These are phyloP conservation scores for Sugiyamaella mastotermitis DNA, from an alignment of 805 yeast species.

Conservation along the genomic window DNA sequence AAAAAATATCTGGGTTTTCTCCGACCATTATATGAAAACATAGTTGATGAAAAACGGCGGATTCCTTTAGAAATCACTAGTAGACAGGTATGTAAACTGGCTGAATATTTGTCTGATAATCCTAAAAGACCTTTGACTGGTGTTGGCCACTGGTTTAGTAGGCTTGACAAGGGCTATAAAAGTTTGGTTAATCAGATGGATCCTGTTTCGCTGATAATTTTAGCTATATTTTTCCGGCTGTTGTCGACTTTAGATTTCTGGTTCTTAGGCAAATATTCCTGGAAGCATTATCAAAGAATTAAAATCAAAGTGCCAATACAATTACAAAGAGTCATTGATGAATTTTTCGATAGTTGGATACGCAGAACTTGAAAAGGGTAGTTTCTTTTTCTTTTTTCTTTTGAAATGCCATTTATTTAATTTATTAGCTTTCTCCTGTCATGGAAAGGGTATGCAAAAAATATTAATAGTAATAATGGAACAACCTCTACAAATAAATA, in stretches of 20 bases:
- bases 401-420: too few relatives aligned
- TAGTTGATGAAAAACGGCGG: conserved; percentile 1
- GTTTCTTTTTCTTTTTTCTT: too few relatives aligned
- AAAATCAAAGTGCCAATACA: conserved; percentile 3
- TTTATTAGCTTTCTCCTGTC: too few relatives aligned
- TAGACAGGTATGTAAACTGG: background rate
- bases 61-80: background rate
- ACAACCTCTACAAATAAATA: too few relatives aligned
- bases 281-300: conserved; percentile 8
- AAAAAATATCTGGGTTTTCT: conserved; percentile 2
- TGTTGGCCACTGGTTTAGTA: too few relatives aligned
- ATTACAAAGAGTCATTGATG: too few relatives aligned
- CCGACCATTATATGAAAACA: background rate
- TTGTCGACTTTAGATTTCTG: conserved; percentile 7
- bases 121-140: conserved; percentile 1
- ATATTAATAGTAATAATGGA: too few relatives aligned
- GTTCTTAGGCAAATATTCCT: conserved; percentile 7
- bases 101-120: conserved; percentile 1
- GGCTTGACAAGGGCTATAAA: background rate
- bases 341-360: too few relatives aligned
- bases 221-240: conserved; percentile 3
- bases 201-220: conserved; percentile 2
- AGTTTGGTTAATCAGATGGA: conserved; percentile 6
- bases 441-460: too few relatives aligned
- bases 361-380: too few relatives aligned